phyloP scores from a whole-genome alignment of 2,329 filamentous ascomycete species.

The Epicoccum sorghinum region DNA sequence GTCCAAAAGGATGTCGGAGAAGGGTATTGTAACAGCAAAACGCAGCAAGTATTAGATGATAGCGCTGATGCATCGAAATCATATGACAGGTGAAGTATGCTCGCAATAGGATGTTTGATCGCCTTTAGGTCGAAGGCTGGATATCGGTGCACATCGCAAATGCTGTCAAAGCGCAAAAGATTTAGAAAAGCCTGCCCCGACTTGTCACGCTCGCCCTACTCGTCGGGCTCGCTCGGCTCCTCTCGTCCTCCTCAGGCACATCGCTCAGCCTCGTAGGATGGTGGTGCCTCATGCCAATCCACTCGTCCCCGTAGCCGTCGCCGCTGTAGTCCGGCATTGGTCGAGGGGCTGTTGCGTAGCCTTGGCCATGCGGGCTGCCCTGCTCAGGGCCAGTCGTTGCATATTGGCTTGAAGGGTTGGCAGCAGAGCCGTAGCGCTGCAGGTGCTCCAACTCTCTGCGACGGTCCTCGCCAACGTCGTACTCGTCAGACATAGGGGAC shows the following conservation, averaged over 20 bases:
- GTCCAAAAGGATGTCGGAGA: constrained; percentile 4
- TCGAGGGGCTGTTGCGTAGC: constrained; percentile 21
- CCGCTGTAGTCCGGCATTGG: constrained; percentile 44
- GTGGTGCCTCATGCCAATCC: constrained; percentile 47
- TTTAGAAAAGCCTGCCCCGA: constrained; percentile 27
- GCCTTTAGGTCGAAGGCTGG: neutral
- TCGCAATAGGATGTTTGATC: constrained; percentile 5
- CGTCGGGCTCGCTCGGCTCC: constrained; percentile 44
- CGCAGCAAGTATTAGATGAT: constrained; percentile 13
- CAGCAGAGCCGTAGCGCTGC: constrained; percentile 51
- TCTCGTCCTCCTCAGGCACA: constrained; percentile 49
- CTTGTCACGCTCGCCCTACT: constrained; percentile 46
- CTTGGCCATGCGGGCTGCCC: constrained; percentile 23
- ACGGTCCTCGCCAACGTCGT: constrained; percentile 59
- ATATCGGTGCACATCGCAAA: neutral
- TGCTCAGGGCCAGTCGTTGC: constrained; percentile 31
- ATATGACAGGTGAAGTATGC: constrained; percentile 6
- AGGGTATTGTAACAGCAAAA: constrained; percentile 11
- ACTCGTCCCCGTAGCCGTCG: constrained; percentile 46
- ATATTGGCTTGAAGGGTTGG: constrained; percentile 37
- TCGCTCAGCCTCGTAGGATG: constrained; percentile 49
- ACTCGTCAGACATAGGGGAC: constrained; percentile 56
- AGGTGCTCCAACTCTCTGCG: constrained; percentile 56
- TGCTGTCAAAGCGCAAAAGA: neutral
- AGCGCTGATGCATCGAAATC: neutral